Percentiles rank a stretch among this genome's conserved stretches.
phyloP scores from a whole-genome alignment of 495 filamentous ascomycete species.

The Annulohypoxylon stygium region DNA sequence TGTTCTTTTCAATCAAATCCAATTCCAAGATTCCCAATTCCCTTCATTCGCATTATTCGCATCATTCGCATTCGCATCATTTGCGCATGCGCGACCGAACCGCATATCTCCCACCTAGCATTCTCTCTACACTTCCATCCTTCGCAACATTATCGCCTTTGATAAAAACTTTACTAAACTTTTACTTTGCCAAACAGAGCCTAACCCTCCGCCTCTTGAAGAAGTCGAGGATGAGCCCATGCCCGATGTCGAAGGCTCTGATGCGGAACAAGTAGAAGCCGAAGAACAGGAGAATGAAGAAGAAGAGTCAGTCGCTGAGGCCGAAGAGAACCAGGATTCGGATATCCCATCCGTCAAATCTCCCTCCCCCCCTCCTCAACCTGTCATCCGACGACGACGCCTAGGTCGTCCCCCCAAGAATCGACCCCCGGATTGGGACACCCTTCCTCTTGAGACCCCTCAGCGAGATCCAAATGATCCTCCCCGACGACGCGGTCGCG shows the following conservation, averaged over 20 bases:
- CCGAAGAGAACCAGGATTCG: constrained; percentile 54
- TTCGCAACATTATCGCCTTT: not conserved
- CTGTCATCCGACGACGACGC: constrained; percentile 76
- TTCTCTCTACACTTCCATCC: not conserved
- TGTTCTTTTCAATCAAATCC: constrained; percentile 12
- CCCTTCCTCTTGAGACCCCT: constrained; percentile 67
- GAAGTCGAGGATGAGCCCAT: constrained; percentile 65
- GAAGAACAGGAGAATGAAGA: constrained; percentile 57
- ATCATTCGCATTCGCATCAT: too few relatives aligned
- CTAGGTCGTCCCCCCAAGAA: constrained; percentile 90
- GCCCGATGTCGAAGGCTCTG: constrained; percentile 61
- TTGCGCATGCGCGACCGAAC: too few relatives aligned
- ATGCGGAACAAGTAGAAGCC: constrained; percentile 54
- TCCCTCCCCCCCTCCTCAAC: constrained; percentile 70
- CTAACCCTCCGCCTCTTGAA: constrained; percentile 63
- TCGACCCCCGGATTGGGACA: constrained; percentile 79
- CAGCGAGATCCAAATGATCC: constrained; percentile 68
- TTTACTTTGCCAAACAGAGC: constrained; percentile 55
- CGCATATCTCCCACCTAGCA: not conserved
- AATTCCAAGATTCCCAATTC: not conserved
- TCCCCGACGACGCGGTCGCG: constrained; percentile 74
- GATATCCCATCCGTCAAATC: constrained; percentile 55
- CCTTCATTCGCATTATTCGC: too few relatives aligned
- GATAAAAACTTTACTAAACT: constrained; percentile 2
- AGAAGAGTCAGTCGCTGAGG: constrained; percentile 51